Evolutionary conservation across 306 rosid species (phyloP), one percentile per base, ranked within the genome.

Genomic region (Ammopiptanthus mongolicus): DNA sequence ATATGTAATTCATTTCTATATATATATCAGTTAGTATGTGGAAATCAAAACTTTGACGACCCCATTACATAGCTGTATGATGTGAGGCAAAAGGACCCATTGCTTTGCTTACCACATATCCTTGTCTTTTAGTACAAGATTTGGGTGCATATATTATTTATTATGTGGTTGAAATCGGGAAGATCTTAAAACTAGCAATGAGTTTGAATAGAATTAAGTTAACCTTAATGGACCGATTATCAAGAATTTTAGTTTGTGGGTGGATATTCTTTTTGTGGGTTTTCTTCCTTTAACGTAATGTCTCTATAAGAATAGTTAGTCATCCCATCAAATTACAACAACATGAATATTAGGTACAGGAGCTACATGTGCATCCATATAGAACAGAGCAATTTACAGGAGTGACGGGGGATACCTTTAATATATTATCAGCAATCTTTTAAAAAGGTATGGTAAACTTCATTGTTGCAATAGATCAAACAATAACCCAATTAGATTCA

Each of bases 61-160:
- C 89, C 90, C 91, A 87, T 76, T 34, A 23, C 79, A 33, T 76
- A 78, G 93, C 90, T 85, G 87, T 88, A 83, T 71, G 85, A 83
- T 82, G 80, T 80, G 82, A 69, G 68, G 51, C 48, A 13, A 71
- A 58, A 81, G 93, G 86, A 71, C 80, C 87, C 89, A 59, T 87
- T 74, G 52, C 52, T 71, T 81, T 77, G 71, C 61, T 69, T 68
- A 57, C 61, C 69, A 19, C 36, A 71, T 55, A 69, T 18, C 34
- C 71, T 84, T 84, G 82, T 86, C 81, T 77, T 78, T 63, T 78
- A 39, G 69, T 39, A 25, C 2, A 6, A 57, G 63, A 65, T 41
- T 34, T 57, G 22, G 10, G 11, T 21, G 19, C 36, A 56, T 47
- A n/a, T 69, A 57, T 66, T 82, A 34, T 67, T 65, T 84, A 37